phyloP scores from a whole-genome alignment of 768 basidiomycete species.

The Filobasidium wieringae region DNA sequence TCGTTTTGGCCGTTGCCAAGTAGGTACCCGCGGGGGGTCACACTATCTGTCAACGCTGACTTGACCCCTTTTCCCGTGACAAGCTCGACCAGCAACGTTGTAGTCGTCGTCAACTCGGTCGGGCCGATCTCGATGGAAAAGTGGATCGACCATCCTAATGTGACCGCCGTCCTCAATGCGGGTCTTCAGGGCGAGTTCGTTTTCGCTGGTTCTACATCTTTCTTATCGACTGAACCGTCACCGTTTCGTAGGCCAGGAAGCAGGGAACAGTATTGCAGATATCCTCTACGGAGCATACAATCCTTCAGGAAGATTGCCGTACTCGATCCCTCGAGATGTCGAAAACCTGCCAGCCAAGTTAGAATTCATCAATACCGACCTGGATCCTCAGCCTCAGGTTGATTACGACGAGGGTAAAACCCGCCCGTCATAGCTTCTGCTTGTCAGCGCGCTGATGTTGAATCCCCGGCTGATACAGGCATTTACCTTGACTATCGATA shows the following conservation, averaged over 20 bases:
- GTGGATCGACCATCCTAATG: conserved; percentile 67
- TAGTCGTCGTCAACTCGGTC: conserved; percentile 68
- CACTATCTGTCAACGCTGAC: neutral
- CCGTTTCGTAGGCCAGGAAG: conserved; percentile 47
- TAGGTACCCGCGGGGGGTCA: neutral
- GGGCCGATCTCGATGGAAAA: conserved; percentile 46
- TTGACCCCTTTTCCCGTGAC: neutral
- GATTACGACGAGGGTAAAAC: conserved; percentile 52
- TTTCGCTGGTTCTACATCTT: neutral
- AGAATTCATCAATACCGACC: conserved; percentile 40
- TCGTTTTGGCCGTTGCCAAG: conserved; percentile 54
- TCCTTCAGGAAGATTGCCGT: conserved; percentile 60
- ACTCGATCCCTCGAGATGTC: conserved; percentile 57
- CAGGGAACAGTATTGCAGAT: conserved; percentile 60
- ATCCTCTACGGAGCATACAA: conserved; percentile 62
- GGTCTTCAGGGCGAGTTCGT: conserved; percentile 5
- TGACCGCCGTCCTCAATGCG: conserved; percentile 54
- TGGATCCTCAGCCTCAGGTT: conserved; percentile 45
- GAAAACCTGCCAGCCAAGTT: conserved; percentile 52
- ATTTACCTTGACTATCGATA: conserved; percentile 56
- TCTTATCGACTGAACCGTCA: neutral
- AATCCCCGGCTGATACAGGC: conserved; percentile 41
- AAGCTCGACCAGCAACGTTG: conserved; percentile 23
- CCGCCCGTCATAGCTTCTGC: too few relatives aligned
- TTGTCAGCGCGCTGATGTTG: conserved; percentile 29